Conservation (phyloP, 306 rosid species). For the Lotus japonicus region DNA sequence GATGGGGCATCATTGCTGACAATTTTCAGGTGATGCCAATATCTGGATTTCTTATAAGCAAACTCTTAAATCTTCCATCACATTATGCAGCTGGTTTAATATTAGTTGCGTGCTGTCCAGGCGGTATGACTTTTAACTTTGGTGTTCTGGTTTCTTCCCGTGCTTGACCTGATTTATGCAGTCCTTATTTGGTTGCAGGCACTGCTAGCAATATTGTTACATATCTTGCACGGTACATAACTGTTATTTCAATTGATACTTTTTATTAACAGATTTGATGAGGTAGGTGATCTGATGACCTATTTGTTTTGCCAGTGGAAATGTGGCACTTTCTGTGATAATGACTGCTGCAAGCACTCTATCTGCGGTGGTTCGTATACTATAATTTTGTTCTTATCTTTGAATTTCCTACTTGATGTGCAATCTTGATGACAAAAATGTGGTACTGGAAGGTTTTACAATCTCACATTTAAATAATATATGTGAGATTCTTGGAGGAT, state of each 20-base stretch:
- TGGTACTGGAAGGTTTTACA: not conserved
- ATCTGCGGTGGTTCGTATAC: slow-evolving; percentile 65
- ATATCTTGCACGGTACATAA: slow-evolving; percentile 74
- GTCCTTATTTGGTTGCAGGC: slow-evolving; percentile 50
- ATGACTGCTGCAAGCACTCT: slow-evolving; percentile 90
- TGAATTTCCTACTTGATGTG: no score
- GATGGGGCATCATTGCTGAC: not conserved
- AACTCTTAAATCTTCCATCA: slow-evolving; percentile 68
- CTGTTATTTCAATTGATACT: not conserved
- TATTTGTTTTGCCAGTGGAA: slow-evolving; percentile 54
- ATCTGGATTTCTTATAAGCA: slow-evolving; percentile 65
- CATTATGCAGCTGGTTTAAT: slow-evolving; percentile 87
- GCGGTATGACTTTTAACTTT: slow-evolving; percentile 43
- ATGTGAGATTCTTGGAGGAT: not conserved
- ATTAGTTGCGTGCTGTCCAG: slow-evolving; percentile 80
- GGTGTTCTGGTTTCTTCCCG: not conserved
- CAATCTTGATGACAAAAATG: not conserved
- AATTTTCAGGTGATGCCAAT: slow-evolving; percentile 81
- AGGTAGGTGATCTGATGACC: slow-evolving; percentile 16
- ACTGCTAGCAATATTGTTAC: slow-evolving; percentile 89
- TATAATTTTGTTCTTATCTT: not conserved
- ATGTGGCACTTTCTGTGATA: slow-evolving; percentile 81
- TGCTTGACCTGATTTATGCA: not conserved
- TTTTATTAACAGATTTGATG: not conserved
- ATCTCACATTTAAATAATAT: not conserved